Base-by-base conservation (phyloP, 139 green algal species). In the Diplosphaera chodatii region DNA sequence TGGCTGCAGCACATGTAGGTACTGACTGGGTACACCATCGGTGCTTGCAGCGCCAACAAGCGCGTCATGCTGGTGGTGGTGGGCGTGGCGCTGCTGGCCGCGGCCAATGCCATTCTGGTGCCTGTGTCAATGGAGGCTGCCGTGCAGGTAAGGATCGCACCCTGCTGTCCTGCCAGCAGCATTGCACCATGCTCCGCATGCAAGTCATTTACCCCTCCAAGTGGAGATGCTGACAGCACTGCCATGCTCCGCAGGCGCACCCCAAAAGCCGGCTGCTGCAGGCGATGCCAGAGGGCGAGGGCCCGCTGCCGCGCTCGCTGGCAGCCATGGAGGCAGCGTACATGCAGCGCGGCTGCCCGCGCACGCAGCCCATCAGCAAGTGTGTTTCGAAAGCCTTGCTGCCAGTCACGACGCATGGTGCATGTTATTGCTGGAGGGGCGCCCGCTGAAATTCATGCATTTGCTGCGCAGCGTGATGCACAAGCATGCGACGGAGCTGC, bases 21-120 rank as follows among this genome's bases (percentile, higher is more conserved):
- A n/a, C n/a, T n/a, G n/a, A n/a, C n/a, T n/a, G n/a, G n/a, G n/a
- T n/a, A n/a, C n/a, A n/a, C n/a, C n/a, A n/a, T n/a, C n/a, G n/a
- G n/a, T n/a, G n/a, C n/a, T n/a, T n/a, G 66, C 77, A 91, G 82
- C 74, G 74, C 76, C 73, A 92, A 94, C 70, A 64, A 78, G 55
- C 74, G 74, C n/a, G 74, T 89, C 48, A 85, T 92, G 67, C 29
- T 66, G 15, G 81, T 94, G 34, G 55, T 81, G 41, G 70, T 77
- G 34, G 40, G 34, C 30, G 48, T 78, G 13, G 31, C 63, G 25
- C 31, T 71, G 21, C 64, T 93, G 68, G 89, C 89, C 0, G 74
- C 79, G 16, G 67, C 75, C 75, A 95, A 95, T 69, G 82, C 88
- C 10, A 74, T 93, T 32, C 29, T 78, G 20, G 73, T 92, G 31